Evolutionary conservation across 139 green algal genomes (phyloP).

Genomic region (Tetradesmus lagerheimii): DNA sequence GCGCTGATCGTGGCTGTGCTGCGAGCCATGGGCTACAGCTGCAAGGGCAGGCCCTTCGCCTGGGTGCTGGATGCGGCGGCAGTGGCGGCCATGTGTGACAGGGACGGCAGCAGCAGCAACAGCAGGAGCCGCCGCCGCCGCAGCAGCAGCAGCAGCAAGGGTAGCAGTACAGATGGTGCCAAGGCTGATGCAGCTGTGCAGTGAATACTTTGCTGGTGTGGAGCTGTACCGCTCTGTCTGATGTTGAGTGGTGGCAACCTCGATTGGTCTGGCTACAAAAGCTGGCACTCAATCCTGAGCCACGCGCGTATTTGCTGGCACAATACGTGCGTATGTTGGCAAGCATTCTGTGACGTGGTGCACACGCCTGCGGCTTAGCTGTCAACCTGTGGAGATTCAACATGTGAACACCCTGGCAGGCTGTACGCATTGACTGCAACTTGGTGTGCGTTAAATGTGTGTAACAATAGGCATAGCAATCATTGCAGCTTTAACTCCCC

Average conservation of each 20-base stretch:
- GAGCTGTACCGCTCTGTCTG: background rate
- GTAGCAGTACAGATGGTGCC: background rate
- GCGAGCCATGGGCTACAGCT: conserved; percentile 28
- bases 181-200: background rate
- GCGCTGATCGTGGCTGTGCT: conserved; percentile 16
- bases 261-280: background rate
- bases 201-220: background rate
- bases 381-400: too few relatives aligned
- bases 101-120: background rate
- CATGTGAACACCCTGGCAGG: too few relatives aligned
- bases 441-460: too few relatives aligned
- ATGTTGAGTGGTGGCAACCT: background rate
- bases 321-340: too few relatives aligned
- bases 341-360: too few relatives aligned
- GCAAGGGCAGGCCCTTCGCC: background rate
- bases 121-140: background rate
- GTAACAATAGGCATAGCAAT: too few relatives aligned
- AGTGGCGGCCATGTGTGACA: background rate
- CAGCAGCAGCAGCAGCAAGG: background rate
- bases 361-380: too few relatives aligned
- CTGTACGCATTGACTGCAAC: too few relatives aligned
- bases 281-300: too few relatives aligned
- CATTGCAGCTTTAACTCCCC: too few relatives aligned
- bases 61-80: conserved; percentile 30
- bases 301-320: too few relatives aligned